Base-by-base conservation (phyloP, 2,329 filamentous ascomycete genomes). In the Calycina marina region DNA sequence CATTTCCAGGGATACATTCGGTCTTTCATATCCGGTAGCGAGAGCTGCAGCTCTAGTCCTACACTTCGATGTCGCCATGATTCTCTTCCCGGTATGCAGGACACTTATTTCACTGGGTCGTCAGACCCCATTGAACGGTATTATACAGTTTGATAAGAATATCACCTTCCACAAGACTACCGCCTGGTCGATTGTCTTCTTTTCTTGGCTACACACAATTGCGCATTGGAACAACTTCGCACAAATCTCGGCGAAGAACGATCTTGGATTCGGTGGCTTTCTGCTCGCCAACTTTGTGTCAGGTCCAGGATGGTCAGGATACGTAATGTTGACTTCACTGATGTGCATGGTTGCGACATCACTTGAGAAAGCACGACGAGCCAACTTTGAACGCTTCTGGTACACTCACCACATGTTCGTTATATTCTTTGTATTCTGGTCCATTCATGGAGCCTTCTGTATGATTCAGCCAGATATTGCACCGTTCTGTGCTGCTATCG, bases 331-430 rank as follows among this genome's bases (percentile, higher is more conserved):
- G 42, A 64, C 79, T 37, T 70, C 76, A 6, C 59, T 92, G 30
- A 84, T 80, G 65, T 72, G 73, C 31, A 90, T 92, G 67, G 77
- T 79, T 3, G 49, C 74, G 15, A 90, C 82, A 0, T 83, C 80
- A 6, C 62, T 80, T 10, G 81, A 88, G 58, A 82, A 81, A 61
- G 72, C 74, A 6, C 69, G 81, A 31, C 72, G 81, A 33, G 77
- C 77, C 39, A 86, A 90, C 60, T 88, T 83, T 54, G 82, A 88
- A 56, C 77, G 81, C 15, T 92, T 90, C 64, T 92, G 83, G 82
- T 86, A 85, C 56, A 83, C 78, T 2, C 82, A 92, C 57, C 83
- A 90, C 60, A 69, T 90, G 54, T 90, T 90, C 54, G 72, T 88
- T 56, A 51, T 88, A 42, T 90, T 90, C 67, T 90, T 90, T 62